Evolutionary conservation across 2,329 filamentous ascomycete species (phyloP).

Genomic region (Aphanocladium album): DNA sequence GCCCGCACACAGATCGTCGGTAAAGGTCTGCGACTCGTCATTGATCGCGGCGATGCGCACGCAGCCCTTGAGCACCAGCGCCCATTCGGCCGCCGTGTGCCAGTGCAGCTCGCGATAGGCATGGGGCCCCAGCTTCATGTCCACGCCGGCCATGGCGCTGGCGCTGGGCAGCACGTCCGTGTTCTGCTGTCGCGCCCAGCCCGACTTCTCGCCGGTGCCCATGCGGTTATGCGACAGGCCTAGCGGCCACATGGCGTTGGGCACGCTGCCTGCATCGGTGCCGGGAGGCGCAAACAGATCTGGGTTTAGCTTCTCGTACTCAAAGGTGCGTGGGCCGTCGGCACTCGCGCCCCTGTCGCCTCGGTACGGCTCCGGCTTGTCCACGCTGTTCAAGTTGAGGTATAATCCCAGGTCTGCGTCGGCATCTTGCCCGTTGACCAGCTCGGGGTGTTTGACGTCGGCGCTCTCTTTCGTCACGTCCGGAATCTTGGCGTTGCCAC

Average conservation of each 20-base stretch:
- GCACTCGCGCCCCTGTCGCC: constrained; percentile 45
- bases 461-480: constrained; percentile 34
- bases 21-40: constrained; percentile 42
- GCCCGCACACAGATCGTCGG: constrained; percentile 43
- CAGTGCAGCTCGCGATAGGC: constrained; percentile 61
- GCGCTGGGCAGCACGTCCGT: constrained; percentile 43
- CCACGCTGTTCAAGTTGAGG: constrained; percentile 47
- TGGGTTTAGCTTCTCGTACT: constrained; percentile 49
- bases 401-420: constrained; percentile 40
- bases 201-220: constrained; percentile 38
- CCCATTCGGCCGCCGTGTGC: constrained; percentile 52
- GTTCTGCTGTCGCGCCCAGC: constrained; percentile 54
- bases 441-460: constrained; percentile 32
- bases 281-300: constrained; percentile 50
- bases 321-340: constrained; percentile 45
- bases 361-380: constrained; percentile 51
- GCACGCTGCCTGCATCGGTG: constrained; percentile 45
- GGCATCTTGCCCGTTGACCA: constrained; percentile 46
- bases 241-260: constrained; percentile 49
- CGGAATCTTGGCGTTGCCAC: constrained; percentile 34
- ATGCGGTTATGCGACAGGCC: constrained; percentile 45
- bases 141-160: constrained; percentile 51
- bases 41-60: constrained; percentile 49
- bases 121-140: constrained; percentile 53
- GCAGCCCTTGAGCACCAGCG: constrained; percentile 48